phyloP scores from a whole-genome alignment of 768 basidiomycete species.

The Amanita brunnescens region DNA sequence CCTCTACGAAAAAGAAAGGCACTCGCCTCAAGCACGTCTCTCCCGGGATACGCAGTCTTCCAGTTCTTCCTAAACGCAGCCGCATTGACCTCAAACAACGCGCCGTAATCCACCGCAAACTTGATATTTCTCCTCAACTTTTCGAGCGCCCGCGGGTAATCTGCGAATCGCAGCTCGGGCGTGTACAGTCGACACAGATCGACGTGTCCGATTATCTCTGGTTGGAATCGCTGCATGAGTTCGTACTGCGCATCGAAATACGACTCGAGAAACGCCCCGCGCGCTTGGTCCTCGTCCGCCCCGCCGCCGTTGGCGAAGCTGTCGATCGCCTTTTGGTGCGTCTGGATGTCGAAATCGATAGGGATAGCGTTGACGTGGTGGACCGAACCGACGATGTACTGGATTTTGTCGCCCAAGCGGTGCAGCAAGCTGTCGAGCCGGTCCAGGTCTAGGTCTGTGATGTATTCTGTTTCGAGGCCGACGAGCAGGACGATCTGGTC shows the following conservation, averaged over 20 bases:
- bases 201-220: constrained; percentile 89
- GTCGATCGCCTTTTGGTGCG: constrained; percentile 54
- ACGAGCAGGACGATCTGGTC: constrained; percentile 68
- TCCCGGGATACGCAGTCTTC: constrained; percentile 74
- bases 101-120: constrained; percentile 72
- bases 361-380: constrained; percentile 86
- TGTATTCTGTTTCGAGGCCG: constrained; percentile 90
- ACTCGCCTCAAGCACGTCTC: constrained; percentile 64
- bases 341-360: constrained; percentile 83
- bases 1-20: too few species aligned
- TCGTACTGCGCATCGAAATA: constrained; percentile 87
- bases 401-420: constrained; percentile 42
- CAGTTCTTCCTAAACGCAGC: constrained; percentile 92
- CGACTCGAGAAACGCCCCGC: constrained; percentile 40
- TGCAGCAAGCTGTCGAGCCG: constrained; percentile 49
- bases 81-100: constrained; percentile 87
- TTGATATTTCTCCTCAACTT: constrained; percentile 69
- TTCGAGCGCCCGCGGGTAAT: constrained; percentile 50
- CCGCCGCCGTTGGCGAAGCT: constrained; percentile 24
- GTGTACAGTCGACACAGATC: constrained; percentile 87
- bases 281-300: too few species aligned
- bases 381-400: constrained; percentile 88
- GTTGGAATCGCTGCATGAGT: constrained; percentile 60
- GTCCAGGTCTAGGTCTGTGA: constrained; percentile 59
- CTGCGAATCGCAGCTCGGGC: constrained; percentile 48